A percentile compares a stretch with the other conserved stretches of the same genome.
These are phyloP conservation scores for Pseudonitzschia multiseries DNA, from an alignment of 108 stramenopile species.

Conservation along the genomic window DNA sequence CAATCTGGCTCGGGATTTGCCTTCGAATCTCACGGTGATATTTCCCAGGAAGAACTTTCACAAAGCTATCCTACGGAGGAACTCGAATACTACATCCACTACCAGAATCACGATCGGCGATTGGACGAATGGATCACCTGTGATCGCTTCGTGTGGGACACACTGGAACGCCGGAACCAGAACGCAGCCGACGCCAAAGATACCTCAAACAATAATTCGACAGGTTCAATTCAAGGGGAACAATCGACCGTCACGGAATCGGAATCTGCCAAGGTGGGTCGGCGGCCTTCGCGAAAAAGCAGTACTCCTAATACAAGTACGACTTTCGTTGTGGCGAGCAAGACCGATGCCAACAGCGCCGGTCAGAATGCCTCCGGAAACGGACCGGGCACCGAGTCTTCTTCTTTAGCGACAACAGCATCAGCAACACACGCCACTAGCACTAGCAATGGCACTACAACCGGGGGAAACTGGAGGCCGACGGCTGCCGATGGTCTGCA, in stretches of 20 bases:
- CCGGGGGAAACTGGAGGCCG: constrained; percentile 68
- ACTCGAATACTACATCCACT: constrained; percentile 84
- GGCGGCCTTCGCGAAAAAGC: constrained; percentile 2
- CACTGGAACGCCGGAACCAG: constrained; percentile 40
- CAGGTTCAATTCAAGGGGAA: not conserved
- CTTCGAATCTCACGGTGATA: not conserved
- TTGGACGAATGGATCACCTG: constrained; percentile 86
- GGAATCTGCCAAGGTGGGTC: not conserved
- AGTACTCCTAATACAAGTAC: not conserved
- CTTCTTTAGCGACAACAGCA: constrained; percentile 5
- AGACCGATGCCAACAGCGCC: not conserved
- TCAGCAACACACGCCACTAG: not conserved
- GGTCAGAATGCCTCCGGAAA: not conserved
- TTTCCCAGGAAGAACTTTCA: not conserved
- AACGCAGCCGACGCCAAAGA: constrained; percentile 4
- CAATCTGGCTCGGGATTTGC: not conserved
- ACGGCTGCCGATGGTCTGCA: constrained; percentile 63
- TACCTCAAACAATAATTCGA: not conserved
- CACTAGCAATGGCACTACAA: not conserved
- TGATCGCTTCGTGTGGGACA: constrained; percentile 60
- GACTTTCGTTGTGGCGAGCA: no score
- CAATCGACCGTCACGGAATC: constrained; percentile 2
- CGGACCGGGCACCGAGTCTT: constrained; percentile 1
- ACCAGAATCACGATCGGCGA: constrained; percentile 78
- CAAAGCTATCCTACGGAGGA: constrained; percentile 37